A percentile compares a stretch with the other conserved stretches of the same genome.
Conservation (phyloP, 2,329 filamentous ascomycete species). For the Sporothrix pallida region DNA sequence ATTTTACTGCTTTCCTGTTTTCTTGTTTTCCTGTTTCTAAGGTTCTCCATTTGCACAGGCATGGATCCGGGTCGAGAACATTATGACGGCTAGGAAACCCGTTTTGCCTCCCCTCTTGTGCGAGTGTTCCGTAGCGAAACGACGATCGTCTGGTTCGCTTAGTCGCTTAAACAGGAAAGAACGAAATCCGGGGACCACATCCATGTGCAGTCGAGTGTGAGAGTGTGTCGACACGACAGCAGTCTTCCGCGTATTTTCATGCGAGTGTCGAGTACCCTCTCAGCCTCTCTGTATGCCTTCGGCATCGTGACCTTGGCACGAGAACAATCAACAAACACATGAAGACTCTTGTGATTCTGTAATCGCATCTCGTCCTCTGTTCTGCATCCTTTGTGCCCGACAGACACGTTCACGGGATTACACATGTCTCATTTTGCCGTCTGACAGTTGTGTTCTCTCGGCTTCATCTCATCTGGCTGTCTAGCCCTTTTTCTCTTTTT, state of each 20-base stretch:
- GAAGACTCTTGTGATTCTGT: conserved; percentile 6
- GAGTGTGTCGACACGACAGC: no score
- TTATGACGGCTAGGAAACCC: not conserved
- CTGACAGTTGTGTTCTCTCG: not conserved
- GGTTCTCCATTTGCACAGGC: not conserved
- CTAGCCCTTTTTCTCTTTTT: not conserved
- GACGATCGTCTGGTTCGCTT: conserved; percentile 13
- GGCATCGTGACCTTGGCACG: not conserved
- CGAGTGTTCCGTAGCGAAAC: conserved; percentile 16
- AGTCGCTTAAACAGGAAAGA: conserved; percentile 7
- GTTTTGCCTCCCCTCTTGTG: not conserved
- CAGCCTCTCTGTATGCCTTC: not conserved
- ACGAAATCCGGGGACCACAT: conserved; percentile 3
- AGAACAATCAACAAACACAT: not conserved
- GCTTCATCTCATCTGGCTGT: not conserved
- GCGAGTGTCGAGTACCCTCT: no score
- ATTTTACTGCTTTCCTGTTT: not conserved
- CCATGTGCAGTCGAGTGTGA: not conserved
- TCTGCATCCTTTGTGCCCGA: not conserved
- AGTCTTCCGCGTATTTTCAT: not conserved
- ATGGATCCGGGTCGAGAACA: not conserved
- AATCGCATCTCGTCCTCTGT: not conserved
- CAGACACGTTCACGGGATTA: conserved; percentile 1
- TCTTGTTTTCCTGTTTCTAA: not conserved
- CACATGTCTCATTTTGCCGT: conserved; percentile 6